Conservation (phyloP, 495 filamentous ascomycete genomes). For the Aspergillus bridgeri region DNA sequence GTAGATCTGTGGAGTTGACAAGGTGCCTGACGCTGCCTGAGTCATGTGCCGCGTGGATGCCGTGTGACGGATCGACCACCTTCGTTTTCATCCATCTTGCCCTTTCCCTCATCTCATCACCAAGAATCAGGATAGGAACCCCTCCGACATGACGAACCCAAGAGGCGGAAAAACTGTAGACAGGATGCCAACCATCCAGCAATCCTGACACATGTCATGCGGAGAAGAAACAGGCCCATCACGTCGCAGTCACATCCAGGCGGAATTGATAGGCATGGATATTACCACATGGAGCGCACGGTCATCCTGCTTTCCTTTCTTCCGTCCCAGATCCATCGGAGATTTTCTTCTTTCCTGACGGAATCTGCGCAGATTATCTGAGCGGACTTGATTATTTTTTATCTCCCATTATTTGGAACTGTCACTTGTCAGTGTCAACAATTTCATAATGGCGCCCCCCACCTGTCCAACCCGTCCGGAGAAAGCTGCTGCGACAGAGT, state of each 20-base stretch:
- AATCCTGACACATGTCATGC: neutral
- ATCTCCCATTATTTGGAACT: neutral
- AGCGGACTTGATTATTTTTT: neutral
- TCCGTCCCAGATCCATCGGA: neutral
- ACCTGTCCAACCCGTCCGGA: neutral
- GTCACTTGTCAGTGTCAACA: neutral
- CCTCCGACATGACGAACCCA: neutral
- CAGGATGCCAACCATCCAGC: neutral
- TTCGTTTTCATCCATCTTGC: neutral
- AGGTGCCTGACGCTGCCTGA: neutral
- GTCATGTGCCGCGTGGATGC: neutral
- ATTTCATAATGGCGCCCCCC: neutral
- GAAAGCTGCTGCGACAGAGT: neutral
- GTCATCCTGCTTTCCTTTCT: neutral
- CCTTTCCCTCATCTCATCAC: neutral
- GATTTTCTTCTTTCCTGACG: neutral
- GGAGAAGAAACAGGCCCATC: neutral
- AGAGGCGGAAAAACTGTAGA: neutral
- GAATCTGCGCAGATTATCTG: neutral
- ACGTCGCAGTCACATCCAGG: neutral
- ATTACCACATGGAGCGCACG: neutral
- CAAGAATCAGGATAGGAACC: neutral
- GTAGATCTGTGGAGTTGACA: neutral
- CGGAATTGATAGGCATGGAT: neutral
- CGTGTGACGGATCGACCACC: no score